Base-by-base conservation (phyloP, 441 rosid genomes). In the Pelargonium citronellum region DNA sequence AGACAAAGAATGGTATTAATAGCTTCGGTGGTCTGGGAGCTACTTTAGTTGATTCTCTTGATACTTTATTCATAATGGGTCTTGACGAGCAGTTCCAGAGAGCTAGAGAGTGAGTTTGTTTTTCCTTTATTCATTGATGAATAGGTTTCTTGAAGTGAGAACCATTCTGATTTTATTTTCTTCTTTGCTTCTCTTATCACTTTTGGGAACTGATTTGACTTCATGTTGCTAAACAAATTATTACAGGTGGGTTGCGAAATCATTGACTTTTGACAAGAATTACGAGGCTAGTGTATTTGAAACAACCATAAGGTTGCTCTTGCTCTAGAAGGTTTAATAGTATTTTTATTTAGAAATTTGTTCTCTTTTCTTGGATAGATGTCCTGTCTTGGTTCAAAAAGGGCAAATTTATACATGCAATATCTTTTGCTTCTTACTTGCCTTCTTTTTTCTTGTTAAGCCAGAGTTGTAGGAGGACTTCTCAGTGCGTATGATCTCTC, bases 21-120 rank as follows among this genome's bases (percentile, higher is more conserved):
- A 53, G 60, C 19, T 53, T 53, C 4, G 60, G 60, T 13, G 60
- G 60, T 53, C 60, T 53, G 15, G 60, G 60, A 53, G 60, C 60
- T 17, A 53, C 60, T 53, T 15, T 53, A 53, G 60, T 53, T 16
- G 60, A 53, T 53, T n/a, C 60, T 53, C 60, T 53, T 53, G 60
- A 53, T 53, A 53, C 60, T 53, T 16, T 53, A 15, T 53, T 53
- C 60, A 53, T 53, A 53, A 53, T 53, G 60, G 60, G 60, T 53
- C 60, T 53, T 16, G 60, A 53, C 16, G 60, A 53, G 60, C 60
- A 53, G 60, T 53, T 53, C 60, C 60, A 53, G 16, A 53, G 60
- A 53, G 60, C 60, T 15, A 53, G 60, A 53, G 60, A 53, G 60
- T 53, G 60, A 53, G 60, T 53, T 53, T 53, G 60, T 53, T 53